phyloP scores from a whole-genome alignment of 371 early-diverging fungal species.

The Homolaphlyctis polyrhiza region DNA sequence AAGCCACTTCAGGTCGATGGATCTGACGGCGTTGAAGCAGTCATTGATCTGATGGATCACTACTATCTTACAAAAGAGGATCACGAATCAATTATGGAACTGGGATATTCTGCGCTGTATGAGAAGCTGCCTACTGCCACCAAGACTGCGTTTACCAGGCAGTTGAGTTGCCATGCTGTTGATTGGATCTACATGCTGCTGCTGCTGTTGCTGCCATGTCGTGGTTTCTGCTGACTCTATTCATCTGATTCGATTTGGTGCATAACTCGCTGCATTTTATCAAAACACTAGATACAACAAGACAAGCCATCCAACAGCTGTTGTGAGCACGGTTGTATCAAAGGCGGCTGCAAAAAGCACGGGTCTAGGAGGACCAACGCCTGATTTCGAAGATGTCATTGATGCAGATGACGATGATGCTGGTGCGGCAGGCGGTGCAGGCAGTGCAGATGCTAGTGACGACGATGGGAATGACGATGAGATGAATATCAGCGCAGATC shows the following conservation, averaged over 20 bases:
- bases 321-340: conserved; percentile 40
- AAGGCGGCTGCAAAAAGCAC: conserved; percentile 27
- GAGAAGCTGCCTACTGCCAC: conserved; percentile 60
- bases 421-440: conserved; percentile 44
- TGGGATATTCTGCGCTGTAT: conserved; percentile 51
- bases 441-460: conserved; percentile 44
- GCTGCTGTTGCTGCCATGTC: background rate
- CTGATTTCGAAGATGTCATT: conserved; percentile 63
- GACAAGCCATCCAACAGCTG: conserved; percentile 64
- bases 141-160: conserved; percentile 79
- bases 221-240: background rate
- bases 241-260: background rate
- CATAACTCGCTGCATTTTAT: background rate
- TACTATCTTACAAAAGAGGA: conserved; percentile 89
- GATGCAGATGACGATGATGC: conserved; percentile 57
- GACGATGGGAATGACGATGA: conserved; percentile 54
- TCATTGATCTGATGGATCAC: conserved; percentile 80
- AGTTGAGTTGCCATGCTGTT: conserved; percentile 38
- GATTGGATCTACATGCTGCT: background rate
- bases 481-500: conserved; percentile 40
- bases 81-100: conserved; percentile 75
- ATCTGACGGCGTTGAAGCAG: conserved; percentile 59
- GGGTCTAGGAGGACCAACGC: conserved; percentile 24
- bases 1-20: conserved; percentile 54
- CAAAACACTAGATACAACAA: conserved; percentile 64